phyloP scores from a whole-genome alignment of 352 stramenopile species.

The Detonula confervacea region DNA sequence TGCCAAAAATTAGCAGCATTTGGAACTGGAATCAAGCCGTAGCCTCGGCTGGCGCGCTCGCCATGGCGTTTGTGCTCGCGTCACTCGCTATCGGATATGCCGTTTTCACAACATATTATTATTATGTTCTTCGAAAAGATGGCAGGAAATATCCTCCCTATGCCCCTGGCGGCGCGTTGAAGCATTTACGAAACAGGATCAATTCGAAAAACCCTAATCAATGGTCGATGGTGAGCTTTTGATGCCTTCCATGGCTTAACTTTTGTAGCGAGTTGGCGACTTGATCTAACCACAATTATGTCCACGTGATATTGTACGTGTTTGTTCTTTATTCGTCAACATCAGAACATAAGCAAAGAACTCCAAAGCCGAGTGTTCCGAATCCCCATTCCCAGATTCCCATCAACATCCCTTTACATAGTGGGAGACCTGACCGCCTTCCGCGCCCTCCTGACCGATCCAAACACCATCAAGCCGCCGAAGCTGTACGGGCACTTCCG shows the following conservation, averaged over 20 bases:
- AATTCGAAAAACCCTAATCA: too few relatives aligned
- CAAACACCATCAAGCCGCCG: background rate
- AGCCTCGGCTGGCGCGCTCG: too few relatives aligned
- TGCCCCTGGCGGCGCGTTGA: slow-evolving; percentile 3
- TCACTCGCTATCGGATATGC: too few relatives aligned
- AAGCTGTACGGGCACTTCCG: background rate
- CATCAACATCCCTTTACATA: background rate
- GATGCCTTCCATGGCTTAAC: slow-evolving; percentile 3
- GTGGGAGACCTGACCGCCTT: background rate
- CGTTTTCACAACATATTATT: too few relatives aligned
- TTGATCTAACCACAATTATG: too few relatives aligned
- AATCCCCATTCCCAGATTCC: background rate
- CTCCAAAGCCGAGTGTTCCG: slow-evolving; percentile 9
- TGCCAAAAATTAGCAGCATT: too few relatives aligned
- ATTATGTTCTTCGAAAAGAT: background rate
- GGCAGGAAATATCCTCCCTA: background rate
- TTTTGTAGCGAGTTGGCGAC: background rate
- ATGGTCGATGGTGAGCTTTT: too few relatives aligned
- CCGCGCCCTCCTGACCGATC: slow-evolving; percentile 10
- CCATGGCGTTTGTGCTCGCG: too few relatives aligned
- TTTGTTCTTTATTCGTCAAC: background rate
- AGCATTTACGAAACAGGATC: slow-evolving; percentile 3
- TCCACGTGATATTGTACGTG: background rate
- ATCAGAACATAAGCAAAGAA: slow-evolving; percentile 6
- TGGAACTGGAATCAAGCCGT: too few relatives aligned